Percentiles rank a stretch among this genome's conserved stretches.
These are phyloP conservation scores for Psilocybe tampanensis DNA, from an alignment of 768 basidiomycete species.

Conservation along the genomic window DNA sequence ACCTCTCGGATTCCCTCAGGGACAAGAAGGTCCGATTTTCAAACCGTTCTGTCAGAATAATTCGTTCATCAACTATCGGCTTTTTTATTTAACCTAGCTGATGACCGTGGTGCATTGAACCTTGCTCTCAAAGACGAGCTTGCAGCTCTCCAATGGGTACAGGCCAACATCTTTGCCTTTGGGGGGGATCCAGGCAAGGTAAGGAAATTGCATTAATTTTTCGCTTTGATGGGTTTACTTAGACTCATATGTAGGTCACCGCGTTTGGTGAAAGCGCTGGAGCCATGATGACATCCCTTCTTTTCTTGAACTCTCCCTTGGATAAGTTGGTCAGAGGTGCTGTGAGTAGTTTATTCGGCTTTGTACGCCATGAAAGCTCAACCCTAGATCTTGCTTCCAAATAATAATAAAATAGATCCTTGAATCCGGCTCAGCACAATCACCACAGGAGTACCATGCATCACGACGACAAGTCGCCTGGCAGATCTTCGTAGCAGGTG, in stretches of 20 bases:
- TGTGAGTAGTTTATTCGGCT: conserved; percentile 10
- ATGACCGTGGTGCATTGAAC: conserved; percentile 39
- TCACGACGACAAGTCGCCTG: conserved; percentile 35
- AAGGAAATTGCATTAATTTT: conserved; percentile 21
- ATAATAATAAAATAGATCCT: conserved; percentile 36
- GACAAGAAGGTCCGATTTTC: conserved; percentile 29
- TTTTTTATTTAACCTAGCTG: conserved; percentile 25
- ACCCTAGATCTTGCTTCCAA: not conserved
- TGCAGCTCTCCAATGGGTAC: conserved; percentile 54
- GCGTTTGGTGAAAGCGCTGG: conserved; percentile 60
- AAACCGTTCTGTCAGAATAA: too few species aligned
- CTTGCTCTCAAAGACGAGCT: conserved; percentile 49
- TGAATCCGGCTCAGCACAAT: conserved; percentile 41
- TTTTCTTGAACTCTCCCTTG: conserved; percentile 39
- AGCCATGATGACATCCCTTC: conserved; percentile 44
- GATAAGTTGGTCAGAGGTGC: conserved; percentile 36
- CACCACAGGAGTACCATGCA: conserved; percentile 32
- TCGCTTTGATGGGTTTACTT: not conserved
- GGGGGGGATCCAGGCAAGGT: conserved; percentile 55
- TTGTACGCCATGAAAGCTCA: not conserved
- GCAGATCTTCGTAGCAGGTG: conserved; percentile 39
- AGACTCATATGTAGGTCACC: conserved; percentile 38
- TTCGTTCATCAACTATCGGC: not conserved
- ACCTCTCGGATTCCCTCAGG: conserved; percentile 47
- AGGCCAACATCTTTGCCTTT: conserved; percentile 58